phyloP scores from a whole-genome alignment of 2,329 filamentous ascomycete species.

The Aspergillus ochraceoroseus region DNA sequence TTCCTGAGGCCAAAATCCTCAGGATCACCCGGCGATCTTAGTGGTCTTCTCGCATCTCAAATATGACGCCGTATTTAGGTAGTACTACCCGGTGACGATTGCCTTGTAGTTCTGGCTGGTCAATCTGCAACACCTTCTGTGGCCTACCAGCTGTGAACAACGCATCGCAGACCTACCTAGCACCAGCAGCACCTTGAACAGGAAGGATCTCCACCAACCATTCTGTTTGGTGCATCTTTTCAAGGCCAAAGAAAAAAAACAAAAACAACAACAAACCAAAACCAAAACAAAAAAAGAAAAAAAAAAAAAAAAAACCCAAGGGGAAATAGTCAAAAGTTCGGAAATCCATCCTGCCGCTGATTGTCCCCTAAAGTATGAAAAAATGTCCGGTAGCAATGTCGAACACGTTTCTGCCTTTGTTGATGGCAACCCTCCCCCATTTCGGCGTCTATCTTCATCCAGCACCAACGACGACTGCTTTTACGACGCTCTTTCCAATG shows the following conservation, averaged over 20 bases:
- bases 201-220: constrained; percentile 31
- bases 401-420: constrained; percentile 38
- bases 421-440: constrained; percentile 28
- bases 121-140: constrained; percentile 34
- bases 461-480: constrained; percentile 25
- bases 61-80: constrained; percentile 38
- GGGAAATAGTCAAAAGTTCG: constrained; percentile 9
- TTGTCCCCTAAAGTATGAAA: constrained; percentile 34
- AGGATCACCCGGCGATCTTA: constrained; percentile 18
- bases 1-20: constrained; percentile 12
- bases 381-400: constrained; percentile 43
- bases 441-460: constrained; percentile 32
- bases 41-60: constrained; percentile 23
- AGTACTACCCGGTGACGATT: constrained; percentile 37
- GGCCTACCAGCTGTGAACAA: constrained; percentile 37
- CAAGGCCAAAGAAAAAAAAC: constrained; percentile 2
- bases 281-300: constrained; percentile 4
- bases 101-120: constrained; percentile 37
- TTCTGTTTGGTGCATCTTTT: constrained; percentile 16
- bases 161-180: constrained; percentile 33
- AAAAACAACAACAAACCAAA: constrained; percentile 7
- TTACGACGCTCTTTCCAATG: constrained; percentile 21
- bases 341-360: constrained; percentile 18
- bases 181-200: constrained; percentile 28
- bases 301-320: constrained; percentile 6